Evolutionary conservation across 2,329 filamentous ascomycete species (phyloP).

Genomic region (Cytospora piceae): DNA sequence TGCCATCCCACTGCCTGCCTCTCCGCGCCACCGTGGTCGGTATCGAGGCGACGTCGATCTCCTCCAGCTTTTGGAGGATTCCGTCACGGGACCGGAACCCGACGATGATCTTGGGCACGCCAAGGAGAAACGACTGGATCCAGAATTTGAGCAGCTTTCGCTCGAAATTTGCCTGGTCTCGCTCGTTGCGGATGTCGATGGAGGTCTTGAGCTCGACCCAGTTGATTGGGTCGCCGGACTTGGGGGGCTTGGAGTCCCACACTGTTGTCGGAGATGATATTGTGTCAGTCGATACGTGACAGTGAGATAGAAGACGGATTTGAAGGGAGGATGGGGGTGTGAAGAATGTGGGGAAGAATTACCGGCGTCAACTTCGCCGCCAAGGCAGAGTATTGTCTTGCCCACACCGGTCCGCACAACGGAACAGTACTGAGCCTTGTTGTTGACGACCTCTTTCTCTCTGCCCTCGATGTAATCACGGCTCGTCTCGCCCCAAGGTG

Average conservation of each 20-base stretch:
- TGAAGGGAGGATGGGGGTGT: constrained; percentile 8
- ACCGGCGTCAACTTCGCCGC: constrained; percentile 92
- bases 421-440: constrained; percentile 94
- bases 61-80: constrained; percentile 71
- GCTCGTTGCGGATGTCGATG: constrained; percentile 68
- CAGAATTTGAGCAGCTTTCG: constrained; percentile 93
- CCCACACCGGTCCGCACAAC: constrained; percentile 89
- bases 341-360: constrained; percentile 38
- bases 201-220: constrained; percentile 96
- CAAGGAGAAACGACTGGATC: constrained; percentile 94
- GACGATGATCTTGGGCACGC: constrained; percentile 88
- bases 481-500: constrained; percentile 72
- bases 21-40: constrained; percentile 75
- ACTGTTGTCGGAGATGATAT: constrained; percentile 51
- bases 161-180: constrained; percentile 77
- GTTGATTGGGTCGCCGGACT: constrained; percentile 70
- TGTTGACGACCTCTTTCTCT: constrained; percentile 74
- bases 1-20: constrained; percentile 81
- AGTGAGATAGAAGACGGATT: not conserved
- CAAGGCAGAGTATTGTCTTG: constrained; percentile 73
- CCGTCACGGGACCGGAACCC: constrained; percentile 80
- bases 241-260: constrained; percentile 78
- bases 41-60: constrained; percentile 78
- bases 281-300: not conserved
- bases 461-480: constrained; percentile 80